A percentile compares a stretch with the other conserved stretches of the same genome.
phyloP scores from a whole-genome alignment of 164 flowering plant species.

The Liquidambar formosana region DNA sequence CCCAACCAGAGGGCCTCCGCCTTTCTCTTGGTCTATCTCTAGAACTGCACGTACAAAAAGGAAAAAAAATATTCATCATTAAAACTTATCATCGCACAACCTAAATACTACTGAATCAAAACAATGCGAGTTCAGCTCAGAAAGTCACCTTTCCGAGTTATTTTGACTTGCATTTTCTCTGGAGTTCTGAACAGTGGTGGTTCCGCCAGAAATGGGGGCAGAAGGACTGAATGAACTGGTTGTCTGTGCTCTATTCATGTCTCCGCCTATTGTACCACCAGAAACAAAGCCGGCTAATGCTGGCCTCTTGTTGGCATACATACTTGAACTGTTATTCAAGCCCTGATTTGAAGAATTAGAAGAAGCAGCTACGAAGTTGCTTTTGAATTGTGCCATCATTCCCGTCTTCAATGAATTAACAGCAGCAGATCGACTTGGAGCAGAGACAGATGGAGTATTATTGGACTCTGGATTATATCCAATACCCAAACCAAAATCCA shows the following conservation, averaged over 20 bases:
- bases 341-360: constrained; percentile 55
- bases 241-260: constrained; percentile 34
- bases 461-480: constrained; percentile 73
- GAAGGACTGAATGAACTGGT: constrained; percentile 29
- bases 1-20: constrained; percentile 95
- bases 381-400: constrained; percentile 85
- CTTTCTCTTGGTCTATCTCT: constrained; percentile 77
- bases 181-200: constrained; percentile 23
- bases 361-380: constrained; percentile 88
- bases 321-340: constrained; percentile 33
- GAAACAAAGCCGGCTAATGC: constrained; percentile 84
- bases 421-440: constrained; percentile 63
- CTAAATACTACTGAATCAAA: not conserved
- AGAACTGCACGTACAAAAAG: constrained; percentile 47
- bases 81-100: not conserved
- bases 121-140: constrained; percentile 1
- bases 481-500: constrained; percentile 95
- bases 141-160: constrained; percentile 53
- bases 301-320: constrained; percentile 45
- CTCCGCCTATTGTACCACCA: constrained; percentile 94
- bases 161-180: constrained; percentile 41
- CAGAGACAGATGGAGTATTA: constrained; percentile 32
- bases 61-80: constrained; percentile 7
- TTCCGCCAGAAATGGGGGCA: constrained; percentile 41
- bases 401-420: constrained; percentile 74